Percentiles rank a stretch among this genome's conserved stretches.
Evolutionary conservation across 108 stramenopile genomes (phyloP).

Genomic region (Nannochloropsis granulata): DNA sequence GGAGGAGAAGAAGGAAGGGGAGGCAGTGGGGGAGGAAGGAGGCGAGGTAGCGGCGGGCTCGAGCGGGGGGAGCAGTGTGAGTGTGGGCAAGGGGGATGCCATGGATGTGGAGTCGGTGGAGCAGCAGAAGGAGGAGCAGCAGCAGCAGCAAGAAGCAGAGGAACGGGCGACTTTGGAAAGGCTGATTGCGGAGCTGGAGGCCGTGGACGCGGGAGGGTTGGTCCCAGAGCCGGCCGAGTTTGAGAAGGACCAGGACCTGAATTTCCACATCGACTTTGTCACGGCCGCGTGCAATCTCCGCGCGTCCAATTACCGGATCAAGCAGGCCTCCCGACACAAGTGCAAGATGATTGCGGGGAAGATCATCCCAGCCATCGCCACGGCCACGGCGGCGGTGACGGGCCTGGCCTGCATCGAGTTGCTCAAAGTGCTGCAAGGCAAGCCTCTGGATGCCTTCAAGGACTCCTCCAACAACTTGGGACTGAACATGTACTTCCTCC

Average conservation of each 20-base stretch:
- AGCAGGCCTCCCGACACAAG: conserved; percentile 37
- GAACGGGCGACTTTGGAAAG: neutral
- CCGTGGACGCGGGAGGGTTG: conserved; percentile 9
- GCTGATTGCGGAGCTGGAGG: conserved; percentile 9
- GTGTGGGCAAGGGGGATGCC: neutral
- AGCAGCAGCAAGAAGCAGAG: neutral
- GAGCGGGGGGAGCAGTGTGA: neutral
- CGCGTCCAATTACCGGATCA: conserved; percentile 34
- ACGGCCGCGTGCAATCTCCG: conserved; percentile 32
- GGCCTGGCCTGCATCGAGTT: conserved; percentile 48
- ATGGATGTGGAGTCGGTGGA: neutral
- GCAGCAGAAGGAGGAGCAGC: neutral
- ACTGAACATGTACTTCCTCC: conserved; percentile 35
- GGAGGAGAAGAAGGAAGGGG: conserved; percentile 14
- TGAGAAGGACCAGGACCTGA: conserved; percentile 45
- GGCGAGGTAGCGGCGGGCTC: neutral
- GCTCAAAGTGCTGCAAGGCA: conserved; percentile 40
- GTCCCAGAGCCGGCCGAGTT: conserved; percentile 35
- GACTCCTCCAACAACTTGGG: conserved; percentile 36
- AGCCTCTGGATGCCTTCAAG: conserved; percentile 29
- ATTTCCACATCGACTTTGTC: conserved; percentile 51
- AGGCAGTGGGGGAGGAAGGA: neutral
- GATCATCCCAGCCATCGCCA: conserved; percentile 51
- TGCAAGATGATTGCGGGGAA: conserved; percentile 51
- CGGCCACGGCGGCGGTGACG: conserved; percentile 45